Evolutionary conservation across 2,329 filamentous ascomycete genomes (phyloP), one percentile per base, ranked within the genome.

Genomic region (Cercospora sp.): DNA sequence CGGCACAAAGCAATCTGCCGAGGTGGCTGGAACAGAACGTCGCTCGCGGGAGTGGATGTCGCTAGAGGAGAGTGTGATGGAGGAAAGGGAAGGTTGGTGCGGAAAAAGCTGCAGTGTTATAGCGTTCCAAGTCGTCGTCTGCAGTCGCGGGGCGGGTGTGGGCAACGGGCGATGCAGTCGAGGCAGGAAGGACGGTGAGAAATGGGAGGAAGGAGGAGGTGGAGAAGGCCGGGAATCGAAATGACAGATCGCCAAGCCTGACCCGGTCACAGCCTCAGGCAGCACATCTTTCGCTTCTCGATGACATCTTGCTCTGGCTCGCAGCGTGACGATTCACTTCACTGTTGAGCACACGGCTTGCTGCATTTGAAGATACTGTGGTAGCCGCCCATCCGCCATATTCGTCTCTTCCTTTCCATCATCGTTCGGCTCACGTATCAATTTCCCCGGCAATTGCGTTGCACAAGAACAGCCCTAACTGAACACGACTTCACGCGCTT

Each of bases 401-500:
- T 10, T 48, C 18, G 42, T 23, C 42, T 8, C 42, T 48, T 48
- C 18, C 42, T 12, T 23, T 7, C 20, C 48, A 53, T 53, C 48
- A 16, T 10, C 13, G 23, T 53, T 20, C 45, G 45, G 20, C 9
- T 26, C 10, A 26, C 48, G 48, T 16, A 13, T 26, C 48, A 8
- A 9, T 9, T 28, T 16, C 5, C 12, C 48, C 48, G 20, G 48
- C 48, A 28, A 28, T 13, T n/a, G 20, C 39, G 63, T 65, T 57
- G 63, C 28, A 65, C 63, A 65, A 63, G 55, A 30, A 39, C 45
- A 23, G 33, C 26, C 18, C 42, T 26, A 12, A 57, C 60, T 59
- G 55, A n/a, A 58, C 30, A 9, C 53, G 53, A 58, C 53, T 30
- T 16, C 53, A 58, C 45, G 28, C 42, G 58, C 58, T 33, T 26